These are phyloP conservation scores for Arthrobotrys musiformis DNA, from an alignment of 2,329 filamentous ascomycete genomes.

Conservation along the genomic window DNA sequence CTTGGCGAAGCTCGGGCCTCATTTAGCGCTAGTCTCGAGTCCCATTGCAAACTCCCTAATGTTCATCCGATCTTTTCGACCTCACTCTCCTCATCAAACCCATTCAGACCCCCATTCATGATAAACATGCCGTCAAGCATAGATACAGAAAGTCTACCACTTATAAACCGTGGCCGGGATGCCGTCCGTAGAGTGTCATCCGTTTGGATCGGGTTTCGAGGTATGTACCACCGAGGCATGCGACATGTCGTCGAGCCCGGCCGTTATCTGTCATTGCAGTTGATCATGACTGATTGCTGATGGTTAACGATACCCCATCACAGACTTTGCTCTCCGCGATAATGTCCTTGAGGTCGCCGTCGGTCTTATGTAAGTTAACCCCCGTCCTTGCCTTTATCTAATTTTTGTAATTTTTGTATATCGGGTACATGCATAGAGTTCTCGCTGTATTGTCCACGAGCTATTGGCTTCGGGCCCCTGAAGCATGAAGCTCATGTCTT, in stretches of 20 bases:
- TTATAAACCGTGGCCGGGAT: slow-evolving; percentile 38
- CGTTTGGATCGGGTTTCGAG: slow-evolving; percentile 45
- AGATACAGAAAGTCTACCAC: slow-evolving; percentile 32
- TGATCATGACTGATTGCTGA: not conserved
- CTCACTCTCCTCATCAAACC: slow-evolving; percentile 8
- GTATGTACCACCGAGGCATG: not conserved
- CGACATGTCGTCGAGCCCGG: not conserved
- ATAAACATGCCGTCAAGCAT: slow-evolving; percentile 20
- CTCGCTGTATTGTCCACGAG: not conserved
- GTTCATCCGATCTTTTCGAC: slow-evolving; percentile 43
- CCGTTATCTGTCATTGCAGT: not conserved
- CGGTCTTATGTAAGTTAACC: slow-evolving; percentile 72
- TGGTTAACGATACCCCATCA: slow-evolving; percentile 64
- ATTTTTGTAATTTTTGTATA: no score
- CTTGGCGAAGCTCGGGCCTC: not conserved
- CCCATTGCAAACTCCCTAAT: not conserved
- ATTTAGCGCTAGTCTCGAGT: not conserved
- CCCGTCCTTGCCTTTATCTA: not conserved
- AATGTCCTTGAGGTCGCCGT: slow-evolving; percentile 81
- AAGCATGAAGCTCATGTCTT: slow-evolving; percentile 18
- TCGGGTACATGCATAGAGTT: not conserved
- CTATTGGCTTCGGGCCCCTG: not conserved
- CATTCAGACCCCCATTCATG: not conserved
- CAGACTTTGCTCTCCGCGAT: slow-evolving; percentile 78
- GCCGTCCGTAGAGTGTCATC: slow-evolving; percentile 33